phyloP scores from a whole-genome alignment of 345 rosid species.

The Acer saccharum region DNA sequence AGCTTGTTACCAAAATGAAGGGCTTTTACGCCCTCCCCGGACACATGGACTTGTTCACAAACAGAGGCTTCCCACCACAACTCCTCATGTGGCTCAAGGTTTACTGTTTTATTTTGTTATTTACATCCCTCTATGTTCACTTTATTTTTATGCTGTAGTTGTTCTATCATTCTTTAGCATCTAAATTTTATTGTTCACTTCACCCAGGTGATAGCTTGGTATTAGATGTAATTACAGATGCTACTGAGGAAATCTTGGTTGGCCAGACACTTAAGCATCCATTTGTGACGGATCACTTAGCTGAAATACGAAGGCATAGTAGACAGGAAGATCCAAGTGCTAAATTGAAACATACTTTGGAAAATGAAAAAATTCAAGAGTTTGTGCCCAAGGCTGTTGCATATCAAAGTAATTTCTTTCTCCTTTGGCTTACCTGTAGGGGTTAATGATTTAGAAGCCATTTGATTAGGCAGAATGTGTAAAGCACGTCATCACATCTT shows the following conservation, averaged over 20 bases:
- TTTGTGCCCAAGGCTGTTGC: constrained; percentile 35
- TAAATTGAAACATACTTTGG: constrained; percentile 27
- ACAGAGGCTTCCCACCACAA: constrained; percentile 59
- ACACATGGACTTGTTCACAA: constrained; percentile 60
- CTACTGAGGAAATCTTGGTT: constrained; percentile 48
- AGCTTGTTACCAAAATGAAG: constrained; percentile 65
- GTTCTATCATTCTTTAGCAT: constrained; percentile 4
- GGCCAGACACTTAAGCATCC: constrained; percentile 73
- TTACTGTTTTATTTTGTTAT: constrained; percentile 12
- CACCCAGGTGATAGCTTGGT: constrained; percentile 64
- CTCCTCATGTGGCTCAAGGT: constrained; percentile 55
- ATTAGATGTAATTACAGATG: constrained; percentile 61
- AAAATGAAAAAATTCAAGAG: constrained; percentile 37
- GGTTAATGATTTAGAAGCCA: constrained; percentile 22
- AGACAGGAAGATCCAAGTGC: constrained; percentile 42
- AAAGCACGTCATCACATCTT: constrained; percentile 50
- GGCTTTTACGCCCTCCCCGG: constrained; percentile 49
- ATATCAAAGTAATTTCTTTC: constrained; percentile 74
- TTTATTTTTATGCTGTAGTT: constrained; percentile 20
- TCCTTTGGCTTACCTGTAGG: constrained; percentile 30
- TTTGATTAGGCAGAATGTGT: constrained; percentile 33
- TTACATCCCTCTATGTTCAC: neutral
- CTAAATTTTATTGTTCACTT: constrained; percentile 14
- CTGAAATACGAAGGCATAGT: constrained; percentile 43
- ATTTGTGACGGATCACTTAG: constrained; percentile 29